phyloP scores from a whole-genome alignment of 2,329 filamentous ascomycete genomes.

The Trichoderma citrinoviride region DNA sequence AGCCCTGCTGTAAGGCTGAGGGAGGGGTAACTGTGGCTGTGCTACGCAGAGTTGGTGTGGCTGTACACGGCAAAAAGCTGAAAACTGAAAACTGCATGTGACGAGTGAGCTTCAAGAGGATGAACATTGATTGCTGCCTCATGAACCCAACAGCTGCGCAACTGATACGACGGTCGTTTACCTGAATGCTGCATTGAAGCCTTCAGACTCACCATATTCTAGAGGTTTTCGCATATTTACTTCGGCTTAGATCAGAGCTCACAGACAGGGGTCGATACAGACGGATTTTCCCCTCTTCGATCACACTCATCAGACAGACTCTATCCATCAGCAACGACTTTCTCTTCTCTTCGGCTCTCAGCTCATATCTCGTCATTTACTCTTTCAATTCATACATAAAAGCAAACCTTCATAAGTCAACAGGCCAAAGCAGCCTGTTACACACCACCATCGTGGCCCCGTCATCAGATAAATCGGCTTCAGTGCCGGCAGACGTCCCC shows the following conservation, averaged over 20 bases:
- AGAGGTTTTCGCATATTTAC: too few species aligned
- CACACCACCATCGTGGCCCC: slow-evolving; percentile 4
- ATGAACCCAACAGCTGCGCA: too few species aligned
- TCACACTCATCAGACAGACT: background rate
- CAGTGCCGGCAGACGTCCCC: slow-evolving; percentile 6
- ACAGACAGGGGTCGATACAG: background rate
- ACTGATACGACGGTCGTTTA: too few species aligned
- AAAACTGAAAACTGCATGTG: background rate
- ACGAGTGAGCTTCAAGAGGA: background rate
- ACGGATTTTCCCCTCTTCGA: background rate
- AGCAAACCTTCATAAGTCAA: background rate
- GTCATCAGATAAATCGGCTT: background rate
- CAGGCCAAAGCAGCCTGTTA: background rate
- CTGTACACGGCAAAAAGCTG: background rate
- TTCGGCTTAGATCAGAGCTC: too few species aligned
- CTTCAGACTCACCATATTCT: too few species aligned
- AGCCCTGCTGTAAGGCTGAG: slow-evolving; percentile 12
- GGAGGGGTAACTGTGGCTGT: background rate
- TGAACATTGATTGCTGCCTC: background rate
- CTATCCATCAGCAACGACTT: background rate
- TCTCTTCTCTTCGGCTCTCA: background rate
- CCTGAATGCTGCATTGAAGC: too few species aligned
- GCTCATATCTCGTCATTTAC: background rate
- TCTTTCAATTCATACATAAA: background rate
- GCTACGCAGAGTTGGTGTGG: background rate